Base-by-base conservation (phyloP, 2,329 filamentous ascomycete genomes). In the Albifimbria verrucaria region DNA sequence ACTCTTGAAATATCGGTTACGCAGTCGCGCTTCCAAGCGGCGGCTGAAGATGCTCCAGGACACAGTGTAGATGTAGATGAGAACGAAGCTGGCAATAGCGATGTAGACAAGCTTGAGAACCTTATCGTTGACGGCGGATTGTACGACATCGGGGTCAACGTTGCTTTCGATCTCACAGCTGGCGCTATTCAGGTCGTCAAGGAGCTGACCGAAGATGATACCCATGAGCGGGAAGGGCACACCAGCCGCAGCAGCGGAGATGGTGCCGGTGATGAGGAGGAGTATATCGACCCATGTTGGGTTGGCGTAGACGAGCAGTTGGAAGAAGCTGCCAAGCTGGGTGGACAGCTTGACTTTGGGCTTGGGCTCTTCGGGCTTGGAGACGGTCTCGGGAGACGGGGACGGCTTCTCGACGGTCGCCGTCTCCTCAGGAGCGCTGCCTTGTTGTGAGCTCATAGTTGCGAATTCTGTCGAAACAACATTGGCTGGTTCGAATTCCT, bases 21-120 rank as follows among this genome's bases (percentile, higher is more conserved):
- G 79, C 43, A 89, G 70, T 26, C 86, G 77, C 57, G 83, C 81
- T 46, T 83, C 81, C 9, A 89, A 73, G 3, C 85, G 80, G 56
- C 85, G 83, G 52, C 84, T 85, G 55, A 80, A 77, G 58, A 88
- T 72, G 57, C 76, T 83, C 85, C 85, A 89, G 58, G 79, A 86
- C 10, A 81, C 72, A 25, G 85, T 76, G 62, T 89, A 82, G 51
- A 77, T 68, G 66, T 89, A 90, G 57, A 89, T 86, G 53, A 81
- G 71, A 39, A 77, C 74, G 59, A 89, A 85, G 55, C 81, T 79
- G 24, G 78, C 85, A 53, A 87, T 80, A 20, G 82, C 82, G 36
- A 89, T 76, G 63, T 86, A 87, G 15, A 87, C 78, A 21, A 89
- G 73, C 47, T 79, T 59, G 63, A 88, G 65, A 39, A 90, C 80